Conservation (phyloP, 129 eudicot species). For the Smallanthus sonchifolius region DNA sequence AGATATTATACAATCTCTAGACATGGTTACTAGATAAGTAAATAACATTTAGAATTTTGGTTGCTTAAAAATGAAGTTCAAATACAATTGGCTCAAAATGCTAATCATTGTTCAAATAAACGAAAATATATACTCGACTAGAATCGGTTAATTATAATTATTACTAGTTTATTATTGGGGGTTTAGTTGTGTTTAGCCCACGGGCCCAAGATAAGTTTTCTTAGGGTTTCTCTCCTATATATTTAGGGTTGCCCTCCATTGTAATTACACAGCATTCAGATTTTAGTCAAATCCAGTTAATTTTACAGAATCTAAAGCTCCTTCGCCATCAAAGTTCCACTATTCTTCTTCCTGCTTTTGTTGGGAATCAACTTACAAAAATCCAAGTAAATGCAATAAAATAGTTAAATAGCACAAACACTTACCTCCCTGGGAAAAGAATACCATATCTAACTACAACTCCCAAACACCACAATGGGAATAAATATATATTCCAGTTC, state of each 20-base stretch:
- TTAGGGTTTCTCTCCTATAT: no score
- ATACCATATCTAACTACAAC: constrained; percentile 81
- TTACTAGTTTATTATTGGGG: no score
- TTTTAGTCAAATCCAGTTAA: no score
- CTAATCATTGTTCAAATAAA: not conserved
- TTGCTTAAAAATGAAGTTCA: not conserved
- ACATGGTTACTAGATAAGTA: not conserved
- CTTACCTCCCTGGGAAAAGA: constrained; percentile 85
- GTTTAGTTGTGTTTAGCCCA: no score
- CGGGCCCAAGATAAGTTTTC: no score
- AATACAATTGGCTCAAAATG: not conserved
- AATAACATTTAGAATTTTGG: not conserved
- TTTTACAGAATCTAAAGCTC: not conserved
- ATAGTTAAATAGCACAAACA: not conserved
- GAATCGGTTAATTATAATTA: not conserved
- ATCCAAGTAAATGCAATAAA: not conserved
- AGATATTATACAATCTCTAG: constrained; percentile 11
- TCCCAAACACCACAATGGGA: constrained; percentile 99
- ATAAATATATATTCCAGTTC: constrained; percentile 95
- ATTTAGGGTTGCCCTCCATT: no score
- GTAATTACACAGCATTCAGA: no score
- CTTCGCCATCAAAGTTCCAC: not conserved
- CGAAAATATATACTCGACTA: not conserved
- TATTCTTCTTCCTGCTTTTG: not conserved
- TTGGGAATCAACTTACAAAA: not conserved